These are phyloP conservation scores for Pugionium cornutum DNA, from an alignment of 345 rosid genomes.

Conservation along the genomic window DNA sequence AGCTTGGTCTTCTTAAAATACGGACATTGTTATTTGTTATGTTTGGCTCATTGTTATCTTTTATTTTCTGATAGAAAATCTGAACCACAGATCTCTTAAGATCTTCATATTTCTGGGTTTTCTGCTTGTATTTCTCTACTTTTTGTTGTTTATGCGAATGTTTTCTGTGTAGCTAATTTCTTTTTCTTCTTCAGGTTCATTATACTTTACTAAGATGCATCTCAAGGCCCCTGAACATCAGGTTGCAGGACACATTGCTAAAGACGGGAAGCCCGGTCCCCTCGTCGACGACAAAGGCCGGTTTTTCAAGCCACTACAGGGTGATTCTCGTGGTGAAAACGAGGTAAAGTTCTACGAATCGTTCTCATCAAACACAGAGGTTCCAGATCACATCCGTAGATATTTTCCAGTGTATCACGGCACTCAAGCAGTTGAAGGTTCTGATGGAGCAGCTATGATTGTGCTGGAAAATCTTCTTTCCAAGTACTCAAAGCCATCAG, in stretches of 20 bases:
- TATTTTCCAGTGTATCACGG: conserved; percentile 78
- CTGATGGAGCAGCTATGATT: conserved; percentile 74
- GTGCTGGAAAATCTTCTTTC: conserved; percentile 65
- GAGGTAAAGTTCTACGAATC: conserved; percentile 76
- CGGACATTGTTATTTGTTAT: background rate
- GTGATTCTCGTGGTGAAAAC: conserved; percentile 59
- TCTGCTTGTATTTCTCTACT: background rate
- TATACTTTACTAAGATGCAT: conserved; percentile 47
- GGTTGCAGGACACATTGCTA: conserved; percentile 89
- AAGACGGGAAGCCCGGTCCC: conserved; percentile 67
- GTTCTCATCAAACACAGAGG: conserved; percentile 53
- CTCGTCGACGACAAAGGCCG: conserved; percentile 77
- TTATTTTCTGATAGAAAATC: background rate
- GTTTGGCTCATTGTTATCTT: background rate
- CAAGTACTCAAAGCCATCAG: conserved; percentile 48
- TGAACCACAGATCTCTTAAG: background rate
- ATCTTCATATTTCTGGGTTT: background rate
- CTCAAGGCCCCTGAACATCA: conserved; percentile 88
- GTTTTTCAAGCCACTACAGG: conserved; percentile 91
- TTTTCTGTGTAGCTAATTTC: conserved; percentile 12
- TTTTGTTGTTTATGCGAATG: background rate
- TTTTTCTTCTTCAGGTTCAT: conserved; percentile 26
- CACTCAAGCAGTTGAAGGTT: conserved; percentile 66
- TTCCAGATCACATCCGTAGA: conserved; percentile 66
- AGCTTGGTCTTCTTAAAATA: background rate